A percentile compares a stretch with the other conserved stretches of the same genome.
Evolutionary conservation across 1,284 basidiomycete species (phyloP).

Genomic region (Pseudozyma hubeiensis): DNA sequence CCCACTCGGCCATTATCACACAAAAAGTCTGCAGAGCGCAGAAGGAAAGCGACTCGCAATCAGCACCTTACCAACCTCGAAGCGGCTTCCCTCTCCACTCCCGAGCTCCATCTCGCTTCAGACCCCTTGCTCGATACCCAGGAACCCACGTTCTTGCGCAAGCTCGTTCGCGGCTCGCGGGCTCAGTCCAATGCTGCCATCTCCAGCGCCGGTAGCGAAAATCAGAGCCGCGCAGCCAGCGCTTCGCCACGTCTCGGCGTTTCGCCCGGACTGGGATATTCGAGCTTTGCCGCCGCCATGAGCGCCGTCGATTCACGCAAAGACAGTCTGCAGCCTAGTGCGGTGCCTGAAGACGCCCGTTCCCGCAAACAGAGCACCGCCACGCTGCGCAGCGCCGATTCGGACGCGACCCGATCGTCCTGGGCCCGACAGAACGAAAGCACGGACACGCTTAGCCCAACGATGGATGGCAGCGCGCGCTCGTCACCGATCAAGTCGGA

Average conservation of each 20-base stretch:
- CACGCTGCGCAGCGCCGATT: slow-evolving; percentile 26
- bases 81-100: slow-evolving; percentile 53
- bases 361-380: slow-evolving; percentile 34
- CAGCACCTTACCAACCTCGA: slow-evolving; percentile 50
- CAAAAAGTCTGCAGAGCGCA: slow-evolving; percentile 36
- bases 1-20: slow-evolving; percentile 23
- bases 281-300: slow-evolving; percentile 53
- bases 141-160: slow-evolving; percentile 45
- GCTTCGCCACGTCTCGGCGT: slow-evolving; percentile 12
- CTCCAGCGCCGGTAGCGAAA: slow-evolving; percentile 24
- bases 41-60: slow-evolving; percentile 32
- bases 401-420: slow-evolving; percentile 8
- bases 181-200: slow-evolving; percentile 25
- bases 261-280: slow-evolving; percentile 25
- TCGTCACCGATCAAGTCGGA: slow-evolving; percentile 19
- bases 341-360: slow-evolving; percentile 4
- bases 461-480: slow-evolving; percentile 7
- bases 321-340: slow-evolving; percentile 4
- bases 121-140: slow-evolving; percentile 54
- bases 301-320: slow-evolving; percentile 30
- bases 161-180: slow-evolving; percentile 30
- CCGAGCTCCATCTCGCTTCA: slow-evolving; percentile 59
- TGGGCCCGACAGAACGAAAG: slow-evolving; percentile 38
- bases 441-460: slow-evolving; percentile 41
- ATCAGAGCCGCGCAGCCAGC: slow-evolving; percentile 7